These are phyloP conservation scores for Ehretia macrophylla DNA, from an alignment of 257 asterid species.

Conservation along the genomic window DNA sequence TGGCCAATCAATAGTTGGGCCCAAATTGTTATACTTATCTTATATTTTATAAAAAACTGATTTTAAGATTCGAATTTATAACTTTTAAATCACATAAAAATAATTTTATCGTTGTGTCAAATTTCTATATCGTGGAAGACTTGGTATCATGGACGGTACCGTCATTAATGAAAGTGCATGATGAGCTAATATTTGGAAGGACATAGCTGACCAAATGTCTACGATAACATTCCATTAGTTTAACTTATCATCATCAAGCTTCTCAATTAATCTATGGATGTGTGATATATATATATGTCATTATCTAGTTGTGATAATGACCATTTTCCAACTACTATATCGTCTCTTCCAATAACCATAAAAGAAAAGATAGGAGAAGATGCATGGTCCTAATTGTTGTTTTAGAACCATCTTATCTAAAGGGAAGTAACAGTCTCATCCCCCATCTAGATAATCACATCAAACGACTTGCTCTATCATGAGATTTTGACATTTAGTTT, in stretches of 20 bases:
- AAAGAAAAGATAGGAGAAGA: neutral
- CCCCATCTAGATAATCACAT: constrained; percentile 5
- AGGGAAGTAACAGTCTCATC: neutral
- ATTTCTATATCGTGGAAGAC: neutral
- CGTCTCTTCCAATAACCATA: constrained; percentile 4
- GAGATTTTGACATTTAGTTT: too few species aligned
- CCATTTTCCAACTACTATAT: constrained; percentile 22
- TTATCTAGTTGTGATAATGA: constrained; percentile 23
- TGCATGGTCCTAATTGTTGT: neutral
- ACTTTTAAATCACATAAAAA: too few species aligned
- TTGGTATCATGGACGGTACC: constrained; percentile 12
- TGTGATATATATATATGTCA: constrained; percentile 3
- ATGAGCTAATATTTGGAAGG: neutral
- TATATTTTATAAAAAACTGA: too few species aligned
- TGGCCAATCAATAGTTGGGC: too few species aligned
- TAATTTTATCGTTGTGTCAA: too few species aligned
- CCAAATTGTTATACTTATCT: too few species aligned
- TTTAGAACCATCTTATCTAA: constrained; percentile 8
- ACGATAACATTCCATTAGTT: neutral
- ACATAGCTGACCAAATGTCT: constrained; percentile 6
- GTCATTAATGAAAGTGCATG: constrained; percentile 3
- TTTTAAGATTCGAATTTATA: too few species aligned
- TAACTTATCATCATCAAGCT: constrained; percentile 1
- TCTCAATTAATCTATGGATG: neutral
- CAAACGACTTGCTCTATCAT: constrained; percentile 3